A percentile compares a stretch with the other conserved stretches of the same genome.
phyloP scores from a whole-genome alignment of 2,329 filamentous ascomycete genomes.

The Amylocarpus encephaloides region DNA sequence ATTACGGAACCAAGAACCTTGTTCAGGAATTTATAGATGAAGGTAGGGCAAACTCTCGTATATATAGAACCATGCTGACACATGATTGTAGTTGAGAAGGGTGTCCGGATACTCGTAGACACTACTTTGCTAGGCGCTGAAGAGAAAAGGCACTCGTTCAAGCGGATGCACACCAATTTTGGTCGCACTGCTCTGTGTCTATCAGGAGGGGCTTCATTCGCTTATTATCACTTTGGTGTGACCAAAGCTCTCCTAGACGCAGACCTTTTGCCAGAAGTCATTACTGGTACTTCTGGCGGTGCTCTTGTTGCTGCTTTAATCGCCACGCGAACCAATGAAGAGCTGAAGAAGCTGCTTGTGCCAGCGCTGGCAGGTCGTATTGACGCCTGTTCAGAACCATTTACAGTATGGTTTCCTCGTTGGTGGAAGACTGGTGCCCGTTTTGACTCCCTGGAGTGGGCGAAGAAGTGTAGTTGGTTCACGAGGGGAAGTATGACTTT shows the following conservation, averaged over 20 bases:
- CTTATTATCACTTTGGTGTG: constrained; percentile 95
- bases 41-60: constrained; percentile 39
- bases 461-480: constrained; percentile 79
- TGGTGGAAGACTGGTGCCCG: constrained; percentile 92
- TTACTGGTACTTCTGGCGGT: constrained; percentile 92
- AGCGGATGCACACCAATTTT: constrained; percentile 82
- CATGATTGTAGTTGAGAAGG: constrained; percentile 49
- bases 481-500: constrained; percentile 89
- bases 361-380: constrained; percentile 82
- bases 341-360: constrained; percentile 76
- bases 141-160: constrained; percentile 76
- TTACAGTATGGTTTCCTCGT: constrained; percentile 68
- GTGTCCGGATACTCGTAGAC: constrained; percentile 60
- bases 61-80: not conserved
- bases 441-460: constrained; percentile 93
- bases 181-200: constrained; percentile 89
- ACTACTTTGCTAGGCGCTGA: constrained; percentile 62
- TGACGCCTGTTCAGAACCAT: constrained; percentile 74
- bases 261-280: constrained; percentile 80
- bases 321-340: constrained; percentile 84
- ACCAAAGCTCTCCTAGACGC: constrained; percentile 84
- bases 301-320: constrained; percentile 83
- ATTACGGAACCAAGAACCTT: constrained; percentile 93
- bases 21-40: constrained; percentile 90
- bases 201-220: constrained; percentile 88